A percentile compares a stretch with the other conserved stretches of the same genome.
Evolutionary conservation across 2,329 filamentous ascomycete genomes (phyloP).

Genomic region (Aspergillus awamori): DNA sequence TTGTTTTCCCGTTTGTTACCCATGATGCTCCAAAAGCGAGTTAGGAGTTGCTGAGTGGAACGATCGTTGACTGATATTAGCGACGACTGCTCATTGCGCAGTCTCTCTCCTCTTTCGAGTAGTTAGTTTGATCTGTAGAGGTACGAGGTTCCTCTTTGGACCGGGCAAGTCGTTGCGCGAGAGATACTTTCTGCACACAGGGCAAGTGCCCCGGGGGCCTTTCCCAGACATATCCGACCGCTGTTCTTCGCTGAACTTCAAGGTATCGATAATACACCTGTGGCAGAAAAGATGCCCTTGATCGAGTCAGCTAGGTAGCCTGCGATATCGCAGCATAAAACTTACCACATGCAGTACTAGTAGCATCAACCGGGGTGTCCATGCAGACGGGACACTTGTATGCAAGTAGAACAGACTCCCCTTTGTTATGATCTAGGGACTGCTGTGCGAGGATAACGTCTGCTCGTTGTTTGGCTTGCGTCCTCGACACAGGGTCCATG

Average conservation of each 20-base stretch:
- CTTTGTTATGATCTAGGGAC: constrained; percentile 31
- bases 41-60: too few relatives aligned
- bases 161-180: constrained; percentile 41
- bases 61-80: neutral
- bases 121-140: constrained; percentile 41
- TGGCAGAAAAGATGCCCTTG: constrained; percentile 67
- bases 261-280: constrained; percentile 62
- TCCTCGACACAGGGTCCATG: constrained; percentile 44
- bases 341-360: constrained; percentile 63
- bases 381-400: constrained; percentile 66
- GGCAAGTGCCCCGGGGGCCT: constrained; percentile 44
- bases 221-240: constrained; percentile 38
- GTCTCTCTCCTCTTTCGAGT: constrained; percentile 29
- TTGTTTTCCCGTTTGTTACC: neutral
- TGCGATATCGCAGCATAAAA: constrained; percentile 7
- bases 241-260: constrained; percentile 58
- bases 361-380: constrained; percentile 62
- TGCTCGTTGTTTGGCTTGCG: constrained; percentile 56
- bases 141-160: constrained; percentile 40
- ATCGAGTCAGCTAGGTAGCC: constrained; percentile 12
- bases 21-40: neutral
- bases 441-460: constrained; percentile 55
- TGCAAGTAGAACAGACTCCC: constrained; percentile 46
- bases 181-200: constrained; percentile 49
- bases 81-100: neutral